These are phyloP conservation scores for Beta vulgaris DNA, from an alignment of 148 eudicot genomes.

Conservation along the genomic window DNA sequence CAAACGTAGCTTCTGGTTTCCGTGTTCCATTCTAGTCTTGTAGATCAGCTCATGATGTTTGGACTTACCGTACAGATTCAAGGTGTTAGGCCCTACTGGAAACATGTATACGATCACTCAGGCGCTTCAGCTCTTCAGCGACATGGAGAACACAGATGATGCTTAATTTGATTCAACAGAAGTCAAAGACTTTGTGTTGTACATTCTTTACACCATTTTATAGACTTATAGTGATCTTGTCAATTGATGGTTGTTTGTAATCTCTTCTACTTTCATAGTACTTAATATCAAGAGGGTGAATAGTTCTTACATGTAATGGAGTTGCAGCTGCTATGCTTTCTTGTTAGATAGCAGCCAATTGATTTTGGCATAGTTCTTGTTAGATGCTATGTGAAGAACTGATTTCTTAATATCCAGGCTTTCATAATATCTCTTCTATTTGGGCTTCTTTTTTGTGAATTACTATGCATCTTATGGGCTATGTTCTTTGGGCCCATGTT, in stretches of 20 bases:
- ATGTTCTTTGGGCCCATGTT: too few relatives aligned
- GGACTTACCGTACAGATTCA: conserved; percentile 10
- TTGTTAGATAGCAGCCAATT: conserved; percentile 10
- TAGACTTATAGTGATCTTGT: background rate
- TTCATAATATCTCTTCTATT: too few relatives aligned
- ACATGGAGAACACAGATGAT: background rate
- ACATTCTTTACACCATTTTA: conserved; percentile 4
- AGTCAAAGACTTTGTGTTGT: background rate
- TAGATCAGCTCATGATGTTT: background rate
- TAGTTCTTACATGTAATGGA: background rate
- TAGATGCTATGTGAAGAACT: background rate
- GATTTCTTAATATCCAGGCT: background rate
- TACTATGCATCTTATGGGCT: too few relatives aligned
- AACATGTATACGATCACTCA: background rate
- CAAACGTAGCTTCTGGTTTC: background rate
- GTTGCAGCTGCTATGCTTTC: conserved; percentile 3
- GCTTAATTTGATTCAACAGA: background rate
- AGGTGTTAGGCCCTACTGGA: conserved; percentile 11
- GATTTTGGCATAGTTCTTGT: conserved; percentile 8
- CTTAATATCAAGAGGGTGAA: background rate
- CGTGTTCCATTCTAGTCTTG: background rate
- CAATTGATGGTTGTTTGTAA: background rate
- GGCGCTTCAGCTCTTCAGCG: conserved; percentile 8
- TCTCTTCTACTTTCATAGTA: background rate
- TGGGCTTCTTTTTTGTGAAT: too few relatives aligned